Conservation (phyloP, 164 flowering plant genomes). For the Magnolia kwangsiensis region DNA sequence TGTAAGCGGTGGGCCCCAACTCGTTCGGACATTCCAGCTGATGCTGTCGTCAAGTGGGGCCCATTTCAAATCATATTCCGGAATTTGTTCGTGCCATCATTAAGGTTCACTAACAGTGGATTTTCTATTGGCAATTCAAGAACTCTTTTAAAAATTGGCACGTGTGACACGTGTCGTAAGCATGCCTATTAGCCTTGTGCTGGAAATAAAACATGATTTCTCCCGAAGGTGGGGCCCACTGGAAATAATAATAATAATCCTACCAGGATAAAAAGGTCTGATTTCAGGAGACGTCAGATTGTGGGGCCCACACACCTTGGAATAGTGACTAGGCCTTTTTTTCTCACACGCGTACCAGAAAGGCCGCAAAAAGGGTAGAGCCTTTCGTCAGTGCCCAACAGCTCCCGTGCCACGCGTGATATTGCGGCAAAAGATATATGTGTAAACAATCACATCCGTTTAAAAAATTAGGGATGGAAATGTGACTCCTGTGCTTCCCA, state of each 20-base stretch:
- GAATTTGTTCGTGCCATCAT: no score
- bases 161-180: no score
- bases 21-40: no score
- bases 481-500: neutral
- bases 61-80: no score
- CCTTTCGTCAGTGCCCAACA: neutral
- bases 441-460: neutral
- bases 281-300: no score
- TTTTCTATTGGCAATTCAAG: no score
- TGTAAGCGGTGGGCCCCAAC: no score
- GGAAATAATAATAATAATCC: neutral
- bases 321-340: neutral
- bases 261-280: neutral
- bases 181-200: no score
- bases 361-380: neutral
- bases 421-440: neutral
- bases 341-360: conserved; percentile 4
- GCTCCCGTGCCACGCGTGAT: neutral
- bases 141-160: no score
- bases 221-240: neutral
- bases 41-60: no score
- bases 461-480: neutral
- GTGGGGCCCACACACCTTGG: neutral
- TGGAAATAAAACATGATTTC: no score
- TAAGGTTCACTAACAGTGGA: no score